Evolutionary conservation across 345 rosid genomes (phyloP).

Genomic region (Euphorbia peplus): DNA sequence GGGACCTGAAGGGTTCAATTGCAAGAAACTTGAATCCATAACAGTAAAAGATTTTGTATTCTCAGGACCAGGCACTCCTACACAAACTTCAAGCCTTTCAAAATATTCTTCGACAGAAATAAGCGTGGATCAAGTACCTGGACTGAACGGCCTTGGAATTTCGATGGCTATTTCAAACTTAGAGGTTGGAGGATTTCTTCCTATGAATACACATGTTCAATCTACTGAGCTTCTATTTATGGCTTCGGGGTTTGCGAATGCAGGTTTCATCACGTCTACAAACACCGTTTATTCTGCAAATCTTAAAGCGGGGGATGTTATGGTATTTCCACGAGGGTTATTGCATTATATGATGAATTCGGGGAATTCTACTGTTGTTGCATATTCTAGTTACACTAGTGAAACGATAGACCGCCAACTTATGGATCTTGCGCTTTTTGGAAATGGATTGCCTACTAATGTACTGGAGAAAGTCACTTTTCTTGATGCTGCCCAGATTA

Average conservation of each 20-base stretch:
- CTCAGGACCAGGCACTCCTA: conserved; percentile 52
- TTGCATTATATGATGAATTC: conserved; percentile 71
- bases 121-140: conserved; percentile 51
- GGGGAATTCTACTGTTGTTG: conserved; percentile 41
- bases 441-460: conserved; percentile 54
- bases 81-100: conserved; percentile 62
- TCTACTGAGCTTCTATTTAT: conserved; percentile 58
- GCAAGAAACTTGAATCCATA: conserved; percentile 51
- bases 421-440: conserved; percentile 61
- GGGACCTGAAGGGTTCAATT: conserved; percentile 63
- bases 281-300: conserved; percentile 52
- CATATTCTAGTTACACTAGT: conserved; percentile 64
- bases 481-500: conserved; percentile 60
- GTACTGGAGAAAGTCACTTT: conserved; percentile 50
- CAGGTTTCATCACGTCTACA: conserved; percentile 69
- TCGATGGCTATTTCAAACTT: conserved; percentile 73
- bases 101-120: conserved; percentile 79
- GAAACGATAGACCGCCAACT: conserved; percentile 71
- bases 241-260: conserved; percentile 51
- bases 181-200: conserved; percentile 65
- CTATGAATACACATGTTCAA: conserved; percentile 81
- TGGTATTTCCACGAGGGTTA: conserved; percentile 77
- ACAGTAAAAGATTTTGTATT: conserved; percentile 58
- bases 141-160: conserved; percentile 68
- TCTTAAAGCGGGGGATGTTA: conserved; percentile 52